Conservation (phyloP, 768 basidiomycete genomes). For the Lyophyllum shimeji region DNA sequence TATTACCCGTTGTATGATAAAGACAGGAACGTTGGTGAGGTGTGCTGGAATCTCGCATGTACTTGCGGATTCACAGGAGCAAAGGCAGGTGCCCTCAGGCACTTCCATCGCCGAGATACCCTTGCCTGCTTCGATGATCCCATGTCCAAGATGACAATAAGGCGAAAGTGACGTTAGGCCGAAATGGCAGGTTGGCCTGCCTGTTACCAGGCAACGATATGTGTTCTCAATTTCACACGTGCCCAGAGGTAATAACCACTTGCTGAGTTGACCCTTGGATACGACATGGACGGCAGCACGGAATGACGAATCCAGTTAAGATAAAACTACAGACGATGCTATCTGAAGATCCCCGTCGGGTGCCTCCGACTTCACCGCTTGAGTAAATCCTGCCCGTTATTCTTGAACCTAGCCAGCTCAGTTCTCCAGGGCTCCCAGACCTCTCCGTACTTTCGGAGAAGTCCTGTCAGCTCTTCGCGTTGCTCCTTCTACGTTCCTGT, state of each 20-base stretch:
- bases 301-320: too few relatives aligned
- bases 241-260: not conserved
- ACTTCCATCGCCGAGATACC: not conserved
- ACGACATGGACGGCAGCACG: not conserved
- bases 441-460: conserved; percentile 85
- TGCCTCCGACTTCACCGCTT: conserved; percentile 5
- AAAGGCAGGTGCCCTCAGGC: not conserved
- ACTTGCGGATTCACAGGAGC: not conserved
- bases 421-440: conserved; percentile 84
- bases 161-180: not conserved
- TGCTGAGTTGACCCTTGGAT: not conserved
- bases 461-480: conserved; percentile 66
- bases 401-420: conserved; percentile 76
- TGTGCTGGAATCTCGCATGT: not conserved
- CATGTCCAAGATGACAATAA: not conserved
- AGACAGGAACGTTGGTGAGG: not conserved
- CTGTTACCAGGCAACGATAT: not conserved
- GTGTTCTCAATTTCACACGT: not conserved
- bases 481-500: conserved; percentile 68
- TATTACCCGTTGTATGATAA: not conserved
- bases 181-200: not conserved
- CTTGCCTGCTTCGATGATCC: not conserved
- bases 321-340: not conserved
- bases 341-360: not conserved
- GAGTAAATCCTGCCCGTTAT: conserved; percentile 63